Percentiles rank a stretch among this genome's conserved stretches.
These are phyloP conservation scores for Candida taoyuanica DNA, from an alignment of 805 yeast genomes.

Conservation along the genomic window DNA sequence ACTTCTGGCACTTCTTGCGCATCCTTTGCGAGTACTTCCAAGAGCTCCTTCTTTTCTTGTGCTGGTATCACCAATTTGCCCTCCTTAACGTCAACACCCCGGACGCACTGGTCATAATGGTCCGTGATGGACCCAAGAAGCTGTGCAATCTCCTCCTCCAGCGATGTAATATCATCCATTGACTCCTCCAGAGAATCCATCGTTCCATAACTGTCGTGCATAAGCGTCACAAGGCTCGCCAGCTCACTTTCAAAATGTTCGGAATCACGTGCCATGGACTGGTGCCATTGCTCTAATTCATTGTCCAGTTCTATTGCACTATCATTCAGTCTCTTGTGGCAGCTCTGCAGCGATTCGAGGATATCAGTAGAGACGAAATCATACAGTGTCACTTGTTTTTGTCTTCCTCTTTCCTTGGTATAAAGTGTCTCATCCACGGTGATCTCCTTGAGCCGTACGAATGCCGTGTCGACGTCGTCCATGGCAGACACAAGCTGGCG, in stretches of 20 bases:
- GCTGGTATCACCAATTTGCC: constrained; percentile 28
- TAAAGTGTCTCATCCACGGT: constrained; percentile 10
- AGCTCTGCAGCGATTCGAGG: constrained; percentile 26
- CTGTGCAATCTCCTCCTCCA: constrained; percentile 68
- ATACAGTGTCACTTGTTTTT: constrained; percentile 28
- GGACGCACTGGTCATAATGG: constrained; percentile 76
- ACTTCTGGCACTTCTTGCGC: constrained; percentile 54
- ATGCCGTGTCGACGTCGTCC: constrained; percentile 31
- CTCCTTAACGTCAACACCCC: constrained; percentile 36
- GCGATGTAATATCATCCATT: constrained; percentile 37
- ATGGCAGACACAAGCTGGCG: constrained; percentile 32
- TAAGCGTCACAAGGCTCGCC: no score
- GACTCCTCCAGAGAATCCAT: no score
- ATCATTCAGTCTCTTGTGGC: neutral
- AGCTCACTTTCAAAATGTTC: no score
- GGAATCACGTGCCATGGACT: no score
- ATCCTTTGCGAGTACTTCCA: constrained; percentile 47
- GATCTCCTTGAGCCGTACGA: constrained; percentile 28
- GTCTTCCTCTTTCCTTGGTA: neutral
- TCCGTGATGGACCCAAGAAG: constrained; percentile 67
- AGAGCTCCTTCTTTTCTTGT: constrained; percentile 35
- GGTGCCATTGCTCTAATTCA: neutral
- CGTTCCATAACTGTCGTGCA: no score
- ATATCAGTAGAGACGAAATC: constrained; percentile 42
- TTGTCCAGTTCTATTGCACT: constrained; percentile 2